A percentile compares a stretch with the other conserved stretches of the same genome.
phyloP scores from a whole-genome alignment of 768 basidiomycete species.

The Lactarius pseudohatsudake region DNA sequence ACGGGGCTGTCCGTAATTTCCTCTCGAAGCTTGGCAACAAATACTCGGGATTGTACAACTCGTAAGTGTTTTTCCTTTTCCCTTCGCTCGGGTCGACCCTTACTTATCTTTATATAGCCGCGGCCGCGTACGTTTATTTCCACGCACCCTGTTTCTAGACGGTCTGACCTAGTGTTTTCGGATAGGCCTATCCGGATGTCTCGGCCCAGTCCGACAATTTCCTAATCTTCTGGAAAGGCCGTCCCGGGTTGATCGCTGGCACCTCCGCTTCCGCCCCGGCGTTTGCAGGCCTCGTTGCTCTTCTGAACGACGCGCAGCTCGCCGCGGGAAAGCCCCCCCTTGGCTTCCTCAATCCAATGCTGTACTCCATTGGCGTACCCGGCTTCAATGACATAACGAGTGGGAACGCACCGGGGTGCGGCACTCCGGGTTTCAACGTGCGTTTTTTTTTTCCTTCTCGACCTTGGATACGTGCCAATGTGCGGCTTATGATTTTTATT shows the following conservation, averaged over 20 bases:
- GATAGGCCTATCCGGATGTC: constrained; percentile 63
- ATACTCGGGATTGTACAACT: constrained; percentile 57
- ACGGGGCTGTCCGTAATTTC: constrained; percentile 42
- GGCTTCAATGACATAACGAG: constrained; percentile 40
- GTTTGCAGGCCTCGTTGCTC: constrained; percentile 61
- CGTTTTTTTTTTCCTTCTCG: not conserved
- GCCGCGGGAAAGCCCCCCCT: constrained; percentile 35
- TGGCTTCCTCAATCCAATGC: constrained; percentile 42
- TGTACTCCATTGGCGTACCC: constrained; percentile 33
- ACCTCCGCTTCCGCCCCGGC: constrained; percentile 67
- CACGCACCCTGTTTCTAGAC: not conserved
- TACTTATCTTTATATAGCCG: not conserved
- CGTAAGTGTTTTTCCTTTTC: constrained; percentile 45
- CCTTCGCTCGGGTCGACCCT: not conserved
- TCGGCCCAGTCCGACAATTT: constrained; percentile 56
- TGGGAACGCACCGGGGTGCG: constrained; percentile 42
- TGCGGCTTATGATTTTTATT: no score
- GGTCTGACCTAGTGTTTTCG: constrained; percentile 8
- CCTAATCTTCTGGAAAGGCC: constrained; percentile 42
- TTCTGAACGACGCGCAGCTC: constrained; percentile 46
- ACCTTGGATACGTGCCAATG: not conserved
- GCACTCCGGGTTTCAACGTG: constrained; percentile 39
- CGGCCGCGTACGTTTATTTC: constrained; percentile 49
- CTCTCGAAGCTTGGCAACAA: constrained; percentile 43
- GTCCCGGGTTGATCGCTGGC: constrained; percentile 38